A percentile compares a stretch with the other conserved stretches of the same genome.
These are phyloP conservation scores for Globisporangium nagaii DNA, from an alignment of 352 stramenopile species.

Conservation along the genomic window DNA sequence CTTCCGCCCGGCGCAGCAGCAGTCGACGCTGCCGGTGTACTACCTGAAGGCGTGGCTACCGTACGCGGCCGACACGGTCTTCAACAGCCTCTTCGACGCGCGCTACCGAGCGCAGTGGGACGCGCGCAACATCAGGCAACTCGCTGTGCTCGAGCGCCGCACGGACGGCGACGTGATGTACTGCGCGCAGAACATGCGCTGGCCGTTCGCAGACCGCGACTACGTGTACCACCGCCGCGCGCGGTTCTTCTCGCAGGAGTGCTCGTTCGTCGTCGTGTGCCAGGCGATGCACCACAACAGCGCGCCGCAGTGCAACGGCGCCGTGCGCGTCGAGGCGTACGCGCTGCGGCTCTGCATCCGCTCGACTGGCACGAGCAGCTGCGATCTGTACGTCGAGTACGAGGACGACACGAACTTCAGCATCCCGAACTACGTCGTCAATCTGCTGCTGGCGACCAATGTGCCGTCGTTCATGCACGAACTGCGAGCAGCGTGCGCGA, in stretches of 20 bases:
- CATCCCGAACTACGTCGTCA: conserved; percentile 67
- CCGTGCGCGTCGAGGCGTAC: conserved; percentile 66
- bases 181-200: conserved; percentile 44
- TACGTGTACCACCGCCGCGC: conserved; percentile 72
- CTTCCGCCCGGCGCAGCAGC: conserved; percentile 41
- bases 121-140: conserved; percentile 26
- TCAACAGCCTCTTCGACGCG: conserved; percentile 57
- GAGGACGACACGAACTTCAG: conserved; percentile 77
- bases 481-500: conserved; percentile 47
- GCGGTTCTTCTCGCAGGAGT: conserved; percentile 47
- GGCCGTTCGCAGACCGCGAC: conserved; percentile 65
- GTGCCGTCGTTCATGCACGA: conserved; percentile 59
- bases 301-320: conserved; percentile 26
- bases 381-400: conserved; percentile 72
- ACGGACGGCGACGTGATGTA: conserved; percentile 63
- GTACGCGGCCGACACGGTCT: conserved; percentile 62
- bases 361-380: conserved; percentile 44
- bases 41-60: conserved; percentile 69
- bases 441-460: conserved; percentile 40
- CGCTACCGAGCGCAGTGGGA: conserved; percentile 60
- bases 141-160: conserved; percentile 41
- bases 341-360: conserved; percentile 55
- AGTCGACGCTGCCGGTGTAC: conserved; percentile 61
- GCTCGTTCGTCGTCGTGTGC: conserved; percentile 62
- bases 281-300: conserved; percentile 47